Evolutionary conservation across 1,139 yeast species (phyloP).

Genomic region (Taphrina wiesneri): DNA sequence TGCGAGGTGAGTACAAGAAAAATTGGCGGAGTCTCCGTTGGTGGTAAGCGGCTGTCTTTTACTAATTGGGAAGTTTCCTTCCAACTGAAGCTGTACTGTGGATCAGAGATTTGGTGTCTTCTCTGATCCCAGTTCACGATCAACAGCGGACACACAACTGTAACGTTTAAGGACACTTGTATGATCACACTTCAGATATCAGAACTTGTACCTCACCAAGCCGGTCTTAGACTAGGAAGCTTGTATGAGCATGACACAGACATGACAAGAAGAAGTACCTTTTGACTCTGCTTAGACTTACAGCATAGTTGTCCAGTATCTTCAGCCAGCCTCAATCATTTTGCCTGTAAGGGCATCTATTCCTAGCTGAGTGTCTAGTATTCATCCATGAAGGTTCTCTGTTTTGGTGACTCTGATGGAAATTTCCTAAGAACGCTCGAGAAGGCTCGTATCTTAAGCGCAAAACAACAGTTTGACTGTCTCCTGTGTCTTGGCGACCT

Average conservation of each 20-base stretch:
- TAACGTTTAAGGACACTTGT: too few relatives aligned
- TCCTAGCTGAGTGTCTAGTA: not conserved
- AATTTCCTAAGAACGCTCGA: conserved; percentile 25
- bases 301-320: not conserved
- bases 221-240: too few relatives aligned
- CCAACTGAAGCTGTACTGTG: not conserved
- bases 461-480: conserved; percentile 35
- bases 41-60: not conserved
- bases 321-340: not conserved
- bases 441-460: conserved; percentile 16
- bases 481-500: conserved; percentile 35
- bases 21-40: conserved; percentile 1
- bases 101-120: too few relatives aligned
- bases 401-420: conserved; percentile 34
- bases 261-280: too few relatives aligned
- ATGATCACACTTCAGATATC: too few relatives aligned
- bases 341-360: not conserved
- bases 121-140: too few relatives aligned
- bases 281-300: not conserved
- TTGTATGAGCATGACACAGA: too few relatives aligned
- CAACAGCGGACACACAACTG: too few relatives aligned
- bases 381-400: conserved; percentile 19
- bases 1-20: not conserved
- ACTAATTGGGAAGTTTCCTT: not conserved
- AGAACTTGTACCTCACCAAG: too few relatives aligned